Evolutionary conservation across 2,329 filamentous ascomycete species (phyloP).

Genomic region (Verticillium klebahnii): DNA sequence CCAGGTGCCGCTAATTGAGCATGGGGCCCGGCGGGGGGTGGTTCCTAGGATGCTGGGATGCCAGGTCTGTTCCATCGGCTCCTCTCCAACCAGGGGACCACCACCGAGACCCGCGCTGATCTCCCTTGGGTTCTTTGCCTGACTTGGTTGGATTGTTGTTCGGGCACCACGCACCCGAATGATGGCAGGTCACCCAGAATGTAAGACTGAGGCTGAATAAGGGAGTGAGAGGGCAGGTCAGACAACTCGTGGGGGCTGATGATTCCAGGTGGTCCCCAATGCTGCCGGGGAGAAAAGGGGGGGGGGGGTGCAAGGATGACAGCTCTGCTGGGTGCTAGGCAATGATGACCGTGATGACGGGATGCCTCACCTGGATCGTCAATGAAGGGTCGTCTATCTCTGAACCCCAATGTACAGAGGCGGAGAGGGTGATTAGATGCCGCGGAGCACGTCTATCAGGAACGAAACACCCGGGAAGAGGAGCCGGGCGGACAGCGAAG

Average conservation of each 20-base stretch:
- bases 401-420: not conserved
- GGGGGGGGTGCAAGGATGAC: not conserved
- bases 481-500: not conserved
- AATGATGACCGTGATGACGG: not conserved
- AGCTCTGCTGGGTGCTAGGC: not conserved
- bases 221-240: not conserved
- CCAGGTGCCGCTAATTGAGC: constrained; percentile 2
- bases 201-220: not conserved
- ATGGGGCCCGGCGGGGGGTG: not conserved
- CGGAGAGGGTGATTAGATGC: too few relatives aligned
- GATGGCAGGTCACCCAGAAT: not conserved
- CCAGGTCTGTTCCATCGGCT: not conserved
- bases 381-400: not conserved
- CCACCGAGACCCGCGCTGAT: not conserved
- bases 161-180: not conserved
- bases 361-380: not conserved
- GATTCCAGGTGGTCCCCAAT: not conserved
- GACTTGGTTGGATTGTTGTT: not conserved
- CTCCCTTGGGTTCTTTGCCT: not conserved
- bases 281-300: too few relatives aligned
- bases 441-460: not conserved
- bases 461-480: not conserved
- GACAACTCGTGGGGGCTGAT: not conserved
- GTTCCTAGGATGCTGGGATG: not conserved
- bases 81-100: not conserved